Percentiles rank a stretch among this genome's conserved stretches.
phyloP scores from a whole-genome alignment of 371 early-diverging fungal genomes.

The Haplosporangium sp. region DNA sequence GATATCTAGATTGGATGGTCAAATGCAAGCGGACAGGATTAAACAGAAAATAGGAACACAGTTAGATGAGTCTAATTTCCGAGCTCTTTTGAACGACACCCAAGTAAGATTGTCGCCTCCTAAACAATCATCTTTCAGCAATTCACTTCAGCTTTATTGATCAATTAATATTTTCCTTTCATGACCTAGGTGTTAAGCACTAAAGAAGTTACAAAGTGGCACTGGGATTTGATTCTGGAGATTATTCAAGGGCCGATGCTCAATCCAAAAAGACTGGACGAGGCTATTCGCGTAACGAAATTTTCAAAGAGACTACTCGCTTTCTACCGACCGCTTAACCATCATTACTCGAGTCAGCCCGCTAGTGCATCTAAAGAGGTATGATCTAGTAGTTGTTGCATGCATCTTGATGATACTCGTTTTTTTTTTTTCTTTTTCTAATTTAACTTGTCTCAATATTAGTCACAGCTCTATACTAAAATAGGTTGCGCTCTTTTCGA shows the following conservation, averaged over 20 bases:
- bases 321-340: constrained; percentile 82
- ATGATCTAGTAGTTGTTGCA: neutral
- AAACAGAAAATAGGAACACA: constrained; percentile 76
- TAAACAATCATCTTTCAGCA: neutral
- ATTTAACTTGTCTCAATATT: neutral
- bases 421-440: neutral
- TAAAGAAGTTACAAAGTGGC: constrained; percentile 87
- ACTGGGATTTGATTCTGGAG: constrained; percentile 83
- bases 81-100: constrained; percentile 73
- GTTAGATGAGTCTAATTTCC: constrained; percentile 84
- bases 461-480: constrained; percentile 65
- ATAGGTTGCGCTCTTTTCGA: constrained; percentile 76
- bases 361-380: constrained; percentile 39
- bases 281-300: constrained; percentile 79
- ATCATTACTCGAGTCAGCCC: constrained; percentile 76
- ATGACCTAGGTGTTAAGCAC: constrained; percentile 65
- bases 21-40: constrained; percentile 70
- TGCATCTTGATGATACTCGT: neutral
- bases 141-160: too few species aligned
- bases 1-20: constrained; percentile 25
- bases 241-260: constrained; percentile 82
- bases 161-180: too few species aligned
- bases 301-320: constrained; percentile 81
- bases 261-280: constrained; percentile 81
- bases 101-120: constrained; percentile 60